Evolutionary conservation across 2,329 filamentous ascomycete genomes (phyloP).

Genomic region (Rhytidhysteron rufulum): DNA sequence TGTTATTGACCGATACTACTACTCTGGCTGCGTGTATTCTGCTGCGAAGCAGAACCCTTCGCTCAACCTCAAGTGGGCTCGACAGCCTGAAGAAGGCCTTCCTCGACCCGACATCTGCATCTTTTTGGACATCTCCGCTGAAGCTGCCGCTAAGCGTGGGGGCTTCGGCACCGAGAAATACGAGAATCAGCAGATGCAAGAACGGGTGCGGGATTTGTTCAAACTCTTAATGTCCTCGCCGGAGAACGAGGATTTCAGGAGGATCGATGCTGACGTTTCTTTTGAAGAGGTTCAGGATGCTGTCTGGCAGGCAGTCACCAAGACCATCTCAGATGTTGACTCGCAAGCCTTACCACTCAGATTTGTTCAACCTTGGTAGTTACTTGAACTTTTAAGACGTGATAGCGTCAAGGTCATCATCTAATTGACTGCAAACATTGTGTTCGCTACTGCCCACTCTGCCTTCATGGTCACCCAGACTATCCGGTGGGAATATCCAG

Average conservation of each 20-base stretch:
- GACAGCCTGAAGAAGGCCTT: slow-evolving; percentile 77
- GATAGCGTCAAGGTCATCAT: too few species aligned
- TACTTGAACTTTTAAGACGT: too few species aligned
- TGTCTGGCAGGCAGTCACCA: slow-evolving; percentile 20
- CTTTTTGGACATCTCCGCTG: slow-evolving; percentile 77
- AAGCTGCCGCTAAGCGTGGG: slow-evolving; percentile 69
- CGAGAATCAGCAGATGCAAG: slow-evolving; percentile 79
- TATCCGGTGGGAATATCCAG: slow-evolving; percentile 1
- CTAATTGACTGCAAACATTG: too few species aligned
- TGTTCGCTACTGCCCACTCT: too few species aligned
- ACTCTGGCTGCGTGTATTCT: slow-evolving; percentile 89
- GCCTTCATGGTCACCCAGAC: not conserved
- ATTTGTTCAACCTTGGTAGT: slow-evolving; percentile 27
- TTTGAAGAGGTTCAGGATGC: slow-evolving; percentile 49
- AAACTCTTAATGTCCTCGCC: slow-evolving; percentile 47
- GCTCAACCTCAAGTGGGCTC: slow-evolving; percentile 74
- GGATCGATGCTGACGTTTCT: slow-evolving; percentile 52
- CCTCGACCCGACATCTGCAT: slow-evolving; percentile 83
- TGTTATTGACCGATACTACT: slow-evolving; percentile 90
- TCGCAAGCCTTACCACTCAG: slow-evolving; percentile 15
- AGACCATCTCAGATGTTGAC: slow-evolving; percentile 24
- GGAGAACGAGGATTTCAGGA: slow-evolving; percentile 50
- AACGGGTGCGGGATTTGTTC: slow-evolving; percentile 72
- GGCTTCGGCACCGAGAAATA: slow-evolving; percentile 89
- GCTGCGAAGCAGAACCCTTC: slow-evolving; percentile 76